Base-by-base conservation (phyloP, 345 rosid genomes). In the Clausena lansium region DNA sequence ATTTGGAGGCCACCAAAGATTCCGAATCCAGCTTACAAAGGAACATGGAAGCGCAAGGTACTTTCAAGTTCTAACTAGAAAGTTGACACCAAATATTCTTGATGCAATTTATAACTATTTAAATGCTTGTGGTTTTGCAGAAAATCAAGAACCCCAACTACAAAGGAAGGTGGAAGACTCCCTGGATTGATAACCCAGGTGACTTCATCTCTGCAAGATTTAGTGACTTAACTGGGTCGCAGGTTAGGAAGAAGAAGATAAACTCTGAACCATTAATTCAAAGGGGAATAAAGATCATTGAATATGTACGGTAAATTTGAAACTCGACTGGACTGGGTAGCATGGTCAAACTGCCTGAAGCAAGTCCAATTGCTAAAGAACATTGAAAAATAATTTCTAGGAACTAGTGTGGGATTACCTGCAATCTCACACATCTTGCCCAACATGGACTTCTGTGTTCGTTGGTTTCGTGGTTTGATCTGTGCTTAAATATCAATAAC, bases 151-250 rank as follows among this genome's bases (percentile, higher is more conserved):
- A 95, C 73, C 99, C 97, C 6, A 94, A 88, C 82, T 91, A 91
- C 80, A 94, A 93, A 78, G 99, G 98, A 45, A 95, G 89, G 79
- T 95, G 99, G 99, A 95, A 82, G 89, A 86, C 75, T 81, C 97
- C 94, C 47, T 95, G 93, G 90, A 88, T 92, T 63, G 94, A 95
- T 85, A 95, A 95, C 81, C 98, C 98, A 79, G 99, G 97, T 88
- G 85, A 28, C 69, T 73, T 62, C 74, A 66, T 47, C 20, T 47
- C 66, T 75, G 0, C 32, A n/a, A 45, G 78, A 30, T 77, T 11
- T 75, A 45, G 24, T 22, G 33, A 47, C 36, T 69, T n/a, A 8
- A 7, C 30, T 11, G 59, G 19, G 6, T 69, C 17, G 30, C 57
- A 27, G 5, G 2, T 13, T 22, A 19, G n/a, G 33, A 24, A 47